Evolutionary conservation across 495 filamentous ascomycete species (phyloP), one percentile per base, ranked within the genome.

Genomic region (Annulohypoxylon nitens): DNA sequence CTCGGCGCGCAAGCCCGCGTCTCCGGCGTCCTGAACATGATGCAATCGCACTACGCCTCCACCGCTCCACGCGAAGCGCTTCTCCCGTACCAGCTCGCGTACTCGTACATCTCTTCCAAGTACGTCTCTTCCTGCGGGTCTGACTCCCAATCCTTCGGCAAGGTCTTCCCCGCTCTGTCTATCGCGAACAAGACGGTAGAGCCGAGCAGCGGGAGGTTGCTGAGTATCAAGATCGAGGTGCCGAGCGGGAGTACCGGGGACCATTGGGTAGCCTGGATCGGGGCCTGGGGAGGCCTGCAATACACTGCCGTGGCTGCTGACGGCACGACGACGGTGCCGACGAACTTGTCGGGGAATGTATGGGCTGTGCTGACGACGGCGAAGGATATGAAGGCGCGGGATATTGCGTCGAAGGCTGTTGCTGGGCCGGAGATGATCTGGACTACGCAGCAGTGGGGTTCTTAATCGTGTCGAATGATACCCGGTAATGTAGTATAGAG

Each of bases 11-110:
- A 82, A 71, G 55, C 75, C 14, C 78, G 82, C 64, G 80, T 80
- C 75, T 70, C 75, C 0, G 82, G 77, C 50, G 76, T 84, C 54
- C 66, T 82, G 69, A 83, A 83, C 75, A 78, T 84, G 77, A 84
- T 84, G 79, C 80, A 81, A 60, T 73, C 74, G 63, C 79, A 81
- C 70, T 64, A 78, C 20, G 78, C 80, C 0, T 74, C 81, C 1
- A 64, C 78, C 25, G 76, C 81, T 2, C 77, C 78, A 2, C 76
- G 82, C 20, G 82, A 84, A 65, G 76, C 74, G 6, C 39, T 75
- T 30, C 34, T 84, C 1, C 80, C 81, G 0, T 64, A 62, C n/a
- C 36, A 34, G n/a, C 75, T 84, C 10, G 82, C 76, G 1, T 79
- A 77, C 61, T 76, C 77, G 10, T 82, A 80, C 67, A 68, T 77